These are phyloP conservation scores for Incumbomyces delicatus DNA, from an alignment of 2,329 filamentous ascomycete species.

Conservation along the genomic window DNA sequence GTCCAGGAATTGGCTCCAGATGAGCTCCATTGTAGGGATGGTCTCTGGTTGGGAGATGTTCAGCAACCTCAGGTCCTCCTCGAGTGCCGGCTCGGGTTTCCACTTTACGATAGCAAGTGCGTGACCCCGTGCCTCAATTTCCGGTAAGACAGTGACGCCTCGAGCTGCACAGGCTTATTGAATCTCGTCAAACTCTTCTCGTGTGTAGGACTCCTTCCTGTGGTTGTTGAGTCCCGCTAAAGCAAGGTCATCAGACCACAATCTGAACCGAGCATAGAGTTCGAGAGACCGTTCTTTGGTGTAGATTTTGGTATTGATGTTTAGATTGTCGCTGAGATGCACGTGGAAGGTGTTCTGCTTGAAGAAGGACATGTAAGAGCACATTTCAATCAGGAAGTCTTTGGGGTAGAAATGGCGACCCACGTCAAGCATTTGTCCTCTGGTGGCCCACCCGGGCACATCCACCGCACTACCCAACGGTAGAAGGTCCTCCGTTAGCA, in stretches of 20 bases:
- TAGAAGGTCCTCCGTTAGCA: slow-evolving; percentile 28
- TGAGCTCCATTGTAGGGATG: slow-evolving; percentile 42
- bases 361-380: slow-evolving; percentile 51
- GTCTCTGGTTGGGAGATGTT: slow-evolving; percentile 48
- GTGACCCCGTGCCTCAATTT: slow-evolving; percentile 52
- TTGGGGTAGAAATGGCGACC: slow-evolving; percentile 49
- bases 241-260: slow-evolving; percentile 40
- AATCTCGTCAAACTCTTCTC: slow-evolving; percentile 42
- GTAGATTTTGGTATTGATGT: slow-evolving; percentile 35
- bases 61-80: slow-evolving; percentile 37
- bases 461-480: slow-evolving; percentile 37
- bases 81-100: slow-evolving; percentile 47
- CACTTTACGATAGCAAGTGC: slow-evolving; percentile 49
- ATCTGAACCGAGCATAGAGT: slow-evolving; percentile 47
- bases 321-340: slow-evolving; percentile 49
- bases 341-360: slow-evolving; percentile 52
- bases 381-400: slow-evolving; percentile 47
- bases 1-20: slow-evolving; percentile 45
- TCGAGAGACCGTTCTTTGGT: slow-evolving; percentile 36
- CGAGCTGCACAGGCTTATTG: slow-evolving; percentile 44
- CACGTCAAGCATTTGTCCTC: slow-evolving; percentile 45
- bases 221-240: slow-evolving; percentile 42
- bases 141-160: slow-evolving; percentile 49
- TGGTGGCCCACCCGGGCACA: slow-evolving; percentile 41
- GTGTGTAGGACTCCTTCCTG: slow-evolving; percentile 47